Conservation (phyloP, 306 rosid genomes). For the Lathyrus tuberosus region DNA sequence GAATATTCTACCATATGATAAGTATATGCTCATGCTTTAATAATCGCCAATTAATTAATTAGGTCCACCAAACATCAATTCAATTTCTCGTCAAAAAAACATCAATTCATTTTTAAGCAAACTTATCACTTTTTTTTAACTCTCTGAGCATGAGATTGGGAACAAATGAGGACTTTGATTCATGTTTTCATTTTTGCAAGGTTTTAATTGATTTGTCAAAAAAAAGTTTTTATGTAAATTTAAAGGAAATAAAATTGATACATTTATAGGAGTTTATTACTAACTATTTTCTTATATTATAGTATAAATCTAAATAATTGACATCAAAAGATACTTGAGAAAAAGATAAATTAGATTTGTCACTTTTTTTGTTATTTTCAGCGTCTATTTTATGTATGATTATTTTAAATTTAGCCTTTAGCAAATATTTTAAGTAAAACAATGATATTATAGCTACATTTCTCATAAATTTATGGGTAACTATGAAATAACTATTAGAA, state of each 20-base stretch:
- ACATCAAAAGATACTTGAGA: too few species aligned
- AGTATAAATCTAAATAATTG: too few species aligned
- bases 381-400: not conserved
- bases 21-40: conserved; percentile 40
- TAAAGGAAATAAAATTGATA: not conserved
- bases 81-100: conserved; percentile 3
- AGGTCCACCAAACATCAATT: conserved; percentile 26
- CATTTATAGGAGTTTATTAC: not conserved
- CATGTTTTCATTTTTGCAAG: too few species aligned
- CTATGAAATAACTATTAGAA: too few species aligned
- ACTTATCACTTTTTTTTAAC: not conserved
- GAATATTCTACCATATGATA: conserved; percentile 36
- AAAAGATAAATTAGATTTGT: not conserved
- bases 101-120: conserved; percentile 28
- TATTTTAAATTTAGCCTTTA: not conserved
- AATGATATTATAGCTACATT: too few species aligned
- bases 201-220: too few species aligned
- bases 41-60: conserved; percentile 31
- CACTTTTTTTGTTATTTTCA: not conserved
- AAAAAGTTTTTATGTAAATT: not conserved
- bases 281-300: not conserved
- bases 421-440: not conserved
- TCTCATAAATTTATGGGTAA: too few species aligned
- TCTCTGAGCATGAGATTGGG: too few species aligned
- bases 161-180: too few species aligned